Base-by-base conservation (phyloP, 176 grass and related monocot species). In the Ananas comosus region DNA sequence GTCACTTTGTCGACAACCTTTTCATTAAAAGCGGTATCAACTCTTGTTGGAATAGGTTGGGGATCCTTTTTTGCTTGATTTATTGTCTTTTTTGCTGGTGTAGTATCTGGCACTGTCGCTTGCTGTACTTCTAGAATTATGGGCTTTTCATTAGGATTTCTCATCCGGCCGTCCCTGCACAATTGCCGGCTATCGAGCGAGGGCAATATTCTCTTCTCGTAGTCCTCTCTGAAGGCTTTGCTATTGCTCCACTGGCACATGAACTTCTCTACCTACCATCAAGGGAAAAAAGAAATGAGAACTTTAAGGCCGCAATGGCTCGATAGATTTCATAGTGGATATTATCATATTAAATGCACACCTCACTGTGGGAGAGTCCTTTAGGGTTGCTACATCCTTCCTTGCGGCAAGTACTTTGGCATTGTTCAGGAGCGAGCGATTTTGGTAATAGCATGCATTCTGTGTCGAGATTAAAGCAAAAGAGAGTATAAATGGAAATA, bases 141-240 rank as follows among this genome's bases (percentile, higher is more conserved):
- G 17, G 89, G 94, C 58, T 93, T 93, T 69, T 99, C 94, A 0
- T 91, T 75, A 77, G 87, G 89, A 80, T 99, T 99, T 67, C 94
- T 92, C 80, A 93, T 99, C 25, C 87, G 69, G 9, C 94, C 94
- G 79, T 99, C 89, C 21, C 86, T 80, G 68, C 74, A 83, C 56
- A 99, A 66, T 54, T 79, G 77, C 25, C 94, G 72, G 53, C 67
- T 70, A 12, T 99, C 91, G 27, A 99, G 82, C 21, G 89, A 91
- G 54, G 82, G 12, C 12, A 99, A 84, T 23, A 86, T 84, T 12
- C 94, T 86, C 80, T 85, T 99, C 82, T 93, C 89, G 24, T 88
- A 99, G 76, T 99, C 94, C 76, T 85, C 94, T 70, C 86, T 86
- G 48, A 99, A 99, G 72, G 71, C 47, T 64, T 93, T 93, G 50